These are phyloP conservation scores for Urtica urens DNA, from an alignment of 306 rosid species.

Conservation along the genomic window DNA sequence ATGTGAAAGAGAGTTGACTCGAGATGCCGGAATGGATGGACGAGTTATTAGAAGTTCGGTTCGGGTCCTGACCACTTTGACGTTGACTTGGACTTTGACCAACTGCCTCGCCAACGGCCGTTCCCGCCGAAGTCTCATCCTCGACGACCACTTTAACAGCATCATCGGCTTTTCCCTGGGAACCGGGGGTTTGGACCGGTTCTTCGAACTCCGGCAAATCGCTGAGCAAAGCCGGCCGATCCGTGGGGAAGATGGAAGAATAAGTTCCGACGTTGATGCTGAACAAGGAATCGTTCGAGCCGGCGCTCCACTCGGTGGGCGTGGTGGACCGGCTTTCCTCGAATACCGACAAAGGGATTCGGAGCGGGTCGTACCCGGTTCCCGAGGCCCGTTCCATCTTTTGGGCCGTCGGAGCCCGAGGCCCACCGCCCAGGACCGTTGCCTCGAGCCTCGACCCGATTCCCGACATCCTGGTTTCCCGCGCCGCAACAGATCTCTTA, in stretches of 20 bases:
- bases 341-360: slow-evolving; percentile 64
- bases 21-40: slow-evolving; percentile 20
- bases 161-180: slow-evolving; percentile 12
- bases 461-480: not conserved
- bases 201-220: slow-evolving; percentile 38
- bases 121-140: slow-evolving; percentile 15
- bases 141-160: slow-evolving; percentile 6
- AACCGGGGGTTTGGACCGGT: slow-evolving; percentile 20
- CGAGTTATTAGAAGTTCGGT: slow-evolving; percentile 13
- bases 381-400: slow-evolving; percentile 55
- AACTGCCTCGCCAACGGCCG: slow-evolving; percentile 6
- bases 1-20: slow-evolving; percentile 28
- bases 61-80: slow-evolving; percentile 10
- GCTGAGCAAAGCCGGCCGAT: slow-evolving; percentile 13
- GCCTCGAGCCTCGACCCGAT: slow-evolving; percentile 8
- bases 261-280: slow-evolving; percentile 66
- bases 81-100: slow-evolving; percentile 5
- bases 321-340: slow-evolving; percentile 20
- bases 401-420: slow-evolving; percentile 48
- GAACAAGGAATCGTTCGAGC: slow-evolving; percentile 79
- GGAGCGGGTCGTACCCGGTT: slow-evolving; percentile 39
- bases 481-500: not conserved
- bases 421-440: no score
- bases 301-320: slow-evolving; percentile 65
- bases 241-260: slow-evolving; percentile 45